Evolutionary conservation across 768 basidiomycete genomes (phyloP).

Genomic region (Strobilomyces dryophilus): DNA sequence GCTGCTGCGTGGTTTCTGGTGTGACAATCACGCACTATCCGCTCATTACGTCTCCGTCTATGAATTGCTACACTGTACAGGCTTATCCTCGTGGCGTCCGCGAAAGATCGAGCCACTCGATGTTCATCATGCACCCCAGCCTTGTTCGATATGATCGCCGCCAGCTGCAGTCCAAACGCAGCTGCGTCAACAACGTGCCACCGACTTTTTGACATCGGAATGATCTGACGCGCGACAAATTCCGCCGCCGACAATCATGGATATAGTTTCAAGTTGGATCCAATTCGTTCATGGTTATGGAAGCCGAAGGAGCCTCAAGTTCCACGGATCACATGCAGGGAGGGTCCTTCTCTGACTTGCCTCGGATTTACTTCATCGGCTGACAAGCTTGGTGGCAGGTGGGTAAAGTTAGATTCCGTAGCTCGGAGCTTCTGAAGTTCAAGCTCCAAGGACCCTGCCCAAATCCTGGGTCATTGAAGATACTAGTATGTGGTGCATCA

Average conservation of each 20-base stretch:
- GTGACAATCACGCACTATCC: background rate
- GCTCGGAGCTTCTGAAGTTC: background rate
- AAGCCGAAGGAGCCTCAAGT: background rate
- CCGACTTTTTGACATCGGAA: background rate
- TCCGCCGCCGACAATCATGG: background rate
- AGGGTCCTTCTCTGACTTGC: background rate
- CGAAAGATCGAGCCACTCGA: background rate
- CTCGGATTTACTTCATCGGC: slow-evolving; percentile 13
- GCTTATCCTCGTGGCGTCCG: slow-evolving; percentile 11
- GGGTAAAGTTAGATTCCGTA: slow-evolving; percentile 3
- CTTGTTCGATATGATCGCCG: slow-evolving; percentile 13
- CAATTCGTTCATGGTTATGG: background rate
- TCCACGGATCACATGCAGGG: background rate
- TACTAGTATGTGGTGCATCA: background rate
- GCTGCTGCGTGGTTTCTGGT: slow-evolving; percentile 13
- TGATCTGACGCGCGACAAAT: background rate
- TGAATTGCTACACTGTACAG: slow-evolving; percentile 1
- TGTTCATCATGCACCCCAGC: background rate
- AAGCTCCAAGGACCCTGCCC: background rate
- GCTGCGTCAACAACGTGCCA: background rate
- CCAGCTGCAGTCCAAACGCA: background rate
- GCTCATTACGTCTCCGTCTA: slow-evolving; percentile 6
- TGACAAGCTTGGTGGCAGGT: slow-evolving; percentile 5
- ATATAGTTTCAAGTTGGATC: slow-evolving; percentile 1
- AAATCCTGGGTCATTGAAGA: background rate